Evolutionary conservation across 148 eudicot genomes (phyloP).

Genomic region (Polygonum aviculare): DNA sequence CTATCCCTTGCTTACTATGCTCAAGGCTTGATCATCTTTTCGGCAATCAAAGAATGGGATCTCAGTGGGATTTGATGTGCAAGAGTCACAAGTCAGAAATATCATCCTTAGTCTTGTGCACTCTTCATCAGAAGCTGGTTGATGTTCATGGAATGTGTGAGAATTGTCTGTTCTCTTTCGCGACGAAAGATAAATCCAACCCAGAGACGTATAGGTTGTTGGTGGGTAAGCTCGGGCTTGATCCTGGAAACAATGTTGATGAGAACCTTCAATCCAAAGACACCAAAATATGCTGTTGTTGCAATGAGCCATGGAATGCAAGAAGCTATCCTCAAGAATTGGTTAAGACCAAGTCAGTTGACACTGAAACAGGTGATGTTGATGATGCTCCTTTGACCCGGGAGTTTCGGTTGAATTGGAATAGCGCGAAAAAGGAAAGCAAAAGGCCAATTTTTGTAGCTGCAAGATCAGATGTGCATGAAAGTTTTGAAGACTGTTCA

Average conservation of each 20-base stretch:
- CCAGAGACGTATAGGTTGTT: conserved; percentile 62
- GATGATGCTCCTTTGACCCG: conserved; percentile 19
- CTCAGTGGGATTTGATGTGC: conserved; percentile 75
- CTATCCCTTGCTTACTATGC: conserved; percentile 79
- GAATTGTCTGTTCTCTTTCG: conserved; percentile 77
- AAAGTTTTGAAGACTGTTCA: conserved; percentile 26
- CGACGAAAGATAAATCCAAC: conserved; percentile 68
- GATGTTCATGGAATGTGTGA: conserved; percentile 82
- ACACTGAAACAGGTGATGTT: conserved; percentile 25
- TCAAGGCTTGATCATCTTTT: conserved; percentile 81
- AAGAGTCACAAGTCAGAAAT: conserved; percentile 62
- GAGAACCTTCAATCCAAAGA: conserved; percentile 16
- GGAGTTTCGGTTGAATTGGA: conserved; percentile 22
- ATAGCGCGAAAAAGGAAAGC: conserved; percentile 23
- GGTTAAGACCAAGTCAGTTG: conserved; percentile 28
- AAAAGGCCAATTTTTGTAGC: conserved; percentile 16
- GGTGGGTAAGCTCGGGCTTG: conserved; percentile 65
- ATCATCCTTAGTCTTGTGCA: conserved; percentile 62
- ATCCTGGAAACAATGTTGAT: conserved; percentile 30
- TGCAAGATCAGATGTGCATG: conserved; percentile 12
- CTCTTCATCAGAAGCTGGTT: conserved; percentile 63
- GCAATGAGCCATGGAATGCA: conserved; percentile 49
- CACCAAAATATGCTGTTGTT: conserved; percentile 55
- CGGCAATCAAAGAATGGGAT: conserved; percentile 45
- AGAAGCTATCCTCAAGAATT: conserved; percentile 28